Evolutionary conservation across 192 early-diverging fungal species (phyloP), one percentile per base, ranked within the genome.

Genomic region (Coemansia furcata): DNA sequence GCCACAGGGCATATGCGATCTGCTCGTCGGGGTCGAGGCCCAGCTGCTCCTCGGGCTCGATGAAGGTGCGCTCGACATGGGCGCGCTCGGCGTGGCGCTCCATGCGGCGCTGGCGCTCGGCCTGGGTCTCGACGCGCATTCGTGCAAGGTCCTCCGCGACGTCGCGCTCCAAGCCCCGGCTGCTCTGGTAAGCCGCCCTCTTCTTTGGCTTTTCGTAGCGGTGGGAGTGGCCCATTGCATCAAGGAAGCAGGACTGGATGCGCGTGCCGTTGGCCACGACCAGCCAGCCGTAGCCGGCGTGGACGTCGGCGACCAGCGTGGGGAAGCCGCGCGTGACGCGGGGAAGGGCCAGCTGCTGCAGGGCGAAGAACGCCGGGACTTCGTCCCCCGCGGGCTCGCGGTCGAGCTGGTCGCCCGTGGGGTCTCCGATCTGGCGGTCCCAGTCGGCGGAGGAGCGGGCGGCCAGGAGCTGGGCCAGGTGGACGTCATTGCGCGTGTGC

Each of bases 1-100:
- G 78, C 69, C 68, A 75, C 21, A 80, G 58, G 2, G 78, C 78
- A n/a, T 52, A 52, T 0, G 21, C 26, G 26, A 52, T 12, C n/a
- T 52, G 49, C 49, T 80, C 78, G 26, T 75, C 69, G 21, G 61
- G 47, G n/a, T 17, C 66, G 26, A 80, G 67, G 1, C 78, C 78
- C 21, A 80, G 59, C 50, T 64, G 33, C 19, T 32, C 36, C 4
- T 39, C 52, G 4, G 69, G 74, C 42, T 29, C 54, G n/a, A 46
- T 60, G 57, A 72, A 80, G 66, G 72, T 69, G 32, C 69, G 69
- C 42, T 75, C 69, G 14, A 75, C 11, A 38, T 68, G 62, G 23
- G 12, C 12, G 21, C 67, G 69, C 23, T 26, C 26, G 17, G 46
- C 72, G 39, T 71, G 62, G 11, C 14, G 58, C 37, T 55, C 58